Conservation (phyloP, 768 basidiomycete species). For the Albatrellus ellisii region DNA sequence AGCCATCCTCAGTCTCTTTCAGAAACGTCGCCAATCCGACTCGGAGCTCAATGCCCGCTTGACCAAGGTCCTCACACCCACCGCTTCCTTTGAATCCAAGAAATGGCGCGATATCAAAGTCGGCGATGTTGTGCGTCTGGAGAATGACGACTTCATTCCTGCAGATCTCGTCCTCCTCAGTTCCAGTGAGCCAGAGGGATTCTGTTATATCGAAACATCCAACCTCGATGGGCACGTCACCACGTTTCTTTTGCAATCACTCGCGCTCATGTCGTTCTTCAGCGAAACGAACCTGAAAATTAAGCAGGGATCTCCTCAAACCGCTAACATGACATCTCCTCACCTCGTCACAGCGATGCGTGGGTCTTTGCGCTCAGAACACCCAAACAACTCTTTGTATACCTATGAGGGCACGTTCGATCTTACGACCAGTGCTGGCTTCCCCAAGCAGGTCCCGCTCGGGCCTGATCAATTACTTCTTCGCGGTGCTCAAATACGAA, state of each 20-base stretch:
- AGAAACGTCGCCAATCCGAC: conserved; percentile 98
- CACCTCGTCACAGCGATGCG: conserved; percentile 55
- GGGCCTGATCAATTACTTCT: conserved; percentile 92
- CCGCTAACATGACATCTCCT: conserved; percentile 66
- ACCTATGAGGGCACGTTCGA: conserved; percentile 84
- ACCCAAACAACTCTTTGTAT: conserved; percentile 95
- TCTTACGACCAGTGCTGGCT: conserved; percentile 38
- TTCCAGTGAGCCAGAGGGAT: conserved; percentile 90
- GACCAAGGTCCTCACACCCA: conserved; percentile 57
- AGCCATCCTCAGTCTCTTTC: neutral
- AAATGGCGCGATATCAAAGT: conserved; percentile 87
- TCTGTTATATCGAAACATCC: conserved; percentile 96
- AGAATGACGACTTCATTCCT: conserved; percentile 89
- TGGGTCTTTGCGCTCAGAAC: conserved; percentile 85
- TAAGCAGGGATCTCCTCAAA: conserved; percentile 86
- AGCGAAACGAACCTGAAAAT: conserved; percentile 99
- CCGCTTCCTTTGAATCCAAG: conserved; percentile 52
- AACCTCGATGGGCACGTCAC: conserved; percentile 82
- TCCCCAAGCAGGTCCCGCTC: conserved; percentile 74
- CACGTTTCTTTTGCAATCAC: neutral
- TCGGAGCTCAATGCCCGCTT: conserved; percentile 76
- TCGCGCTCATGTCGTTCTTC: conserved; percentile 1
- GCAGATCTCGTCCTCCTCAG: conserved; percentile 83
- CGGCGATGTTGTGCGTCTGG: conserved; percentile 85
- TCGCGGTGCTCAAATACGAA: conserved; percentile 89